Base-by-base conservation (phyloP, 495 filamentous ascomycete genomes). In the Staphylotrichum tortipilum region DNA sequence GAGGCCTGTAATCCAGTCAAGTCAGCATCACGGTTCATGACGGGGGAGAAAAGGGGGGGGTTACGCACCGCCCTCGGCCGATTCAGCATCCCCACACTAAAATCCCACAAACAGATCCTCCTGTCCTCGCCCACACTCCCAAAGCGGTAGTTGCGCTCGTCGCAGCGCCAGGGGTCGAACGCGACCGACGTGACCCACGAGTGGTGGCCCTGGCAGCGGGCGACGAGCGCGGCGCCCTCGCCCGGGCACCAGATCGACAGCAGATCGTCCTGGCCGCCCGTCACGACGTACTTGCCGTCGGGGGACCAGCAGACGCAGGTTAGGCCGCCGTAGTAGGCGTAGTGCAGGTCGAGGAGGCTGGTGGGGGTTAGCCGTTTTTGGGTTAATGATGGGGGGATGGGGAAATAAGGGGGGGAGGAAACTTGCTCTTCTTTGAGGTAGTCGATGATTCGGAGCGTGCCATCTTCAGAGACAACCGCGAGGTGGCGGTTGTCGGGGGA, bases 261-360 rank as follows among this genome's bases (percentile, higher is more conserved):
- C 2, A 96, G 74, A 58, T 97, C 94, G 60, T 98, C 92, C 63
- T 96, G 94, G 2, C 92, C 92, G 36, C 92, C 92, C 0, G 92
- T 95, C 1, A 96, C 74, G 28, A 97, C 82, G 68, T 96, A 98
- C 62, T 92, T 89, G 50, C 90, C 91, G 64, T 97, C 92, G 2
- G 92, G 92, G 2, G 89, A 95, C 94, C 94, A 98, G 69, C 88
- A 94, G 9, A 95, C 88, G 61, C 88, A 95, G 33, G 83, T 84
- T 43, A 97, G 71, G 9, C 86, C 91, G 39, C 94, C 92, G 58
- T 96, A 98, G 69, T 95, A 97, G 50, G 84, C 85, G 50, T 83
- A 81, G 68, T 87, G 95, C 21, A 95, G 67, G 58, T 94, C 88
- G 34, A 90, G 71, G 10, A 95, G 75, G 54, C 86, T 94, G 53